Evolutionary conservation across 192 early-diverging fungal species (phyloP).

Genomic region (Neocallimastix lanati): DNA sequence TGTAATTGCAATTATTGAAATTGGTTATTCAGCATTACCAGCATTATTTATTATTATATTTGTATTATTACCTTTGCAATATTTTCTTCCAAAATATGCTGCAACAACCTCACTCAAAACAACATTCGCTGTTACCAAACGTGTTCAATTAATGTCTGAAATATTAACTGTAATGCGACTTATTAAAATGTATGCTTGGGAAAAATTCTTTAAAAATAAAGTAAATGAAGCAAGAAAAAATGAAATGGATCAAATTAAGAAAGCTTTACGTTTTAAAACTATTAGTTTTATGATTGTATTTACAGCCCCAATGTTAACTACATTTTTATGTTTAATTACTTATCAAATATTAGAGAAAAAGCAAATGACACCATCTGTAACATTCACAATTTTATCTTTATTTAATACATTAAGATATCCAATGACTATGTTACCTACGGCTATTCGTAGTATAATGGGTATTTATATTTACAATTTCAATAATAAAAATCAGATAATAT

Average conservation of each 20-base stretch:
- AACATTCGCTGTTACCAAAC: neutral
- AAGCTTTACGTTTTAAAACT: conserved; percentile 12
- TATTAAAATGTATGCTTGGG: conserved; percentile 64
- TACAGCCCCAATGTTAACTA: conserved; percentile 36
- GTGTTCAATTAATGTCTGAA: conserved; percentile 35
- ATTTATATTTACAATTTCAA: conserved; percentile 2
- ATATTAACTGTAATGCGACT: conserved; percentile 54
- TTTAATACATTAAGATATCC: conserved; percentile 59
- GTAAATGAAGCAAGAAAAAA: conserved; percentile 29
- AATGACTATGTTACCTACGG: conserved; percentile 42
- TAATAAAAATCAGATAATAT: no score
- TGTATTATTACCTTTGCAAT: conserved; percentile 36
- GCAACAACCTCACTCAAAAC: neutral
- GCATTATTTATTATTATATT: conserved; percentile 32
- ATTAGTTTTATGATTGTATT: conserved; percentile 34
- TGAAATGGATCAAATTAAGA: conserved; percentile 30
- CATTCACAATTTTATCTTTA: conserved; percentile 41
- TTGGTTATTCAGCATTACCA: conserved; percentile 10
- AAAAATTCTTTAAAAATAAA: conserved; percentile 35
- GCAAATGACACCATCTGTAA: conserved; percentile 20
- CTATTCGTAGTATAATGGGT: conserved; percentile 33
- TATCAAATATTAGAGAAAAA: conserved; percentile 13
- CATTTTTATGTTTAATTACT: conserved; percentile 13
- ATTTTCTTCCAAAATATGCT: conserved; percentile 37
- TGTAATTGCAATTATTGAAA: neutral